Evolutionary conservation across 2,329 filamentous ascomycete genomes (phyloP).

Genomic region (Fusarium praegraminearum): DNA sequence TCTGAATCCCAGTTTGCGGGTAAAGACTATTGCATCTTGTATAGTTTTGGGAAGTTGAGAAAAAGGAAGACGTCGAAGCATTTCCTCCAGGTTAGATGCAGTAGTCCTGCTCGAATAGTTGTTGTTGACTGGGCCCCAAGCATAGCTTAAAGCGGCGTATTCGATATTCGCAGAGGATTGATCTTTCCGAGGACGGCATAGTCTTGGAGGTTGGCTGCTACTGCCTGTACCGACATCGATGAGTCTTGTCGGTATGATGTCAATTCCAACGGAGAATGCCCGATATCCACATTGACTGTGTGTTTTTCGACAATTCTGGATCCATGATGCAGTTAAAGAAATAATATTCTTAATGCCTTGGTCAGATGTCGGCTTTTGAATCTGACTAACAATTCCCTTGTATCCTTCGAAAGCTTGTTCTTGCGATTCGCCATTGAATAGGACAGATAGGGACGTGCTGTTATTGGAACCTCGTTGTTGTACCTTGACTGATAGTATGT

Average conservation of each 20-base stretch:
- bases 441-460: background rate
- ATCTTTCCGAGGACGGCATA: background rate
- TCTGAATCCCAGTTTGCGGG: background rate
- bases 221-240: background rate
- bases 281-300: background rate
- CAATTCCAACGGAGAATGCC: fast-evolving
- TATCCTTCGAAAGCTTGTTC: background rate
- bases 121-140: background rate
- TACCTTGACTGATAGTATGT: background rate
- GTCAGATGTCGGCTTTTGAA: background rate
- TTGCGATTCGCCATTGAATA: background rate
- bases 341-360: background rate
- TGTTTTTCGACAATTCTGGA: background rate
- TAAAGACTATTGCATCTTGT: background rate
- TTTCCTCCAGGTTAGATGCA: background rate
- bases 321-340: background rate
- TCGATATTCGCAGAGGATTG: background rate
- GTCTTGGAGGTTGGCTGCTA: background rate
- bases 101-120: background rate
- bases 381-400: background rate
- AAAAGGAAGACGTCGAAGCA: background rate
- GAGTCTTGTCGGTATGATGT: background rate
- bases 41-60: background rate
- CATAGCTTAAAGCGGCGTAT: slow-evolving; percentile 1
- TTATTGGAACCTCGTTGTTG: background rate